Evolutionary conservation across 805 yeast species (phyloP).

Genomic region (Henningerozyma blattae): DNA sequence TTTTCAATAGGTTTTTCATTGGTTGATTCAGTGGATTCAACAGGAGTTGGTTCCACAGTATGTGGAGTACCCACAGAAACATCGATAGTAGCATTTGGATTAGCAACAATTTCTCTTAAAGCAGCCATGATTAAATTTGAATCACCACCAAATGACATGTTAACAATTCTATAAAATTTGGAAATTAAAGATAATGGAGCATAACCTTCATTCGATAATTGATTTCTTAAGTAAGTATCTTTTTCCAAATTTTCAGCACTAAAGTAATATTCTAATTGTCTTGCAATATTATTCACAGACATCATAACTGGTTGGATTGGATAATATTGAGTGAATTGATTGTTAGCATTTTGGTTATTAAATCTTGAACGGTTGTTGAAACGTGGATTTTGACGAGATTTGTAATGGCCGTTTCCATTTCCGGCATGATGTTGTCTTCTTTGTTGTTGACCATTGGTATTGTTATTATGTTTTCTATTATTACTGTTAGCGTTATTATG

Average conservation of each 20-base stretch:
- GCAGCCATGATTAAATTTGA: slow-evolving; percentile 19
- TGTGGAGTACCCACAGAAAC: slow-evolving; percentile 13
- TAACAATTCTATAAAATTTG: slow-evolving; percentile 27
- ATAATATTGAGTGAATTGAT: slow-evolving; percentile 1
- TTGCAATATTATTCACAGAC: slow-evolving; percentile 23
- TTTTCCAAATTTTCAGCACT: slow-evolving; percentile 76
- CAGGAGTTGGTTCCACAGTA: slow-evolving; percentile 1
- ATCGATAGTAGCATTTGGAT: slow-evolving; percentile 20
- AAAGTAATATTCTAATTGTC: slow-evolving; percentile 83
- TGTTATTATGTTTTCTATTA: slow-evolving; percentile 13
- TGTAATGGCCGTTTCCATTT: neutral
- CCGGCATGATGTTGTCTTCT: slow-evolving; percentile 1
- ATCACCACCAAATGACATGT: slow-evolving; percentile 39
- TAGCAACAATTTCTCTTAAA: slow-evolving; percentile 21
- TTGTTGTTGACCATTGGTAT: slow-evolving; percentile 6
- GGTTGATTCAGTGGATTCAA: slow-evolving; percentile 2
- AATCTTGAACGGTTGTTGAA: neutral
- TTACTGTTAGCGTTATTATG: neutral
- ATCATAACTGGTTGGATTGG: slow-evolving; percentile 15
- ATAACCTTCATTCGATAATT: slow-evolving; percentile 34
- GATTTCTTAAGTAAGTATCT: slow-evolving; percentile 71
- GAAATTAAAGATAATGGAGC: slow-evolving; percentile 20
- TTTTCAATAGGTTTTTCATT: slow-evolving; percentile 1
- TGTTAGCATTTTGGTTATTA: slow-evolving; percentile 4
- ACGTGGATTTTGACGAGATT: neutral